Base-by-base conservation (phyloP, 1,284 basidiomycete species). In the Lignosus rhinocerotis region DNA sequence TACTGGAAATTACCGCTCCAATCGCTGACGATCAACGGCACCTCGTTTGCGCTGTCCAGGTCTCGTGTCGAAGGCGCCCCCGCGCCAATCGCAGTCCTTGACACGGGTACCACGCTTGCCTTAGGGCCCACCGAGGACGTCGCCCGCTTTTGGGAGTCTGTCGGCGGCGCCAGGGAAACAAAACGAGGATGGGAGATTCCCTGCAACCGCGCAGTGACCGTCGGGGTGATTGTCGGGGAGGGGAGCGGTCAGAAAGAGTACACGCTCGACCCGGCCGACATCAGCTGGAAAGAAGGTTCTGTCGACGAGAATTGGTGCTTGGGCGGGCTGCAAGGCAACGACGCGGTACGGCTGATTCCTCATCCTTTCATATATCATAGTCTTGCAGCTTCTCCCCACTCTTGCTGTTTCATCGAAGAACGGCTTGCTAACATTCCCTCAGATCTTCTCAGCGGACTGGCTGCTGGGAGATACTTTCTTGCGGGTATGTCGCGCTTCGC, bases 371-470 rank as follows among this genome's bases (percentile, higher is more conserved):
- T 42, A 17, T 46, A 16, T 45, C 33, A 44, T 14, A 32, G 33
- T 38, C 34, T 30, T 47, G 14, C 10, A 21, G 9, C 36, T 49
- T 41, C 21, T 17, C 12, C 5, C 1, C 50, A 10, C 6, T n/a
- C 38, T 34, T 32, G 10, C 36, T 31, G 46, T 50, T 55, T 31
- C 31, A 39, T 43, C 43, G 39, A 25, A 34, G 39, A 47, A 16
- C 39, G 47, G 47, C 41, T 42, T 44, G 53, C 51, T 59, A 25
- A 63, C 46, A 61, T 49, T 43, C 49, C 39, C 41, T 16, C 61
- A 85, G 79, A 79, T 86, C 39, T 78, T 78, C 62, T 80, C 81
- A n/a, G 82, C 81, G 4, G 85, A 86, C 68, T 86, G 85, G 85
- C 73, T 86, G 16, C 73, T 85, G 19, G 84, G 84, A 14, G 82